A percentile compares a stretch with the other conserved stretches of the same genome.
These are phyloP conservation scores for Byssochlamys sp. DNA, from an alignment of 2,329 filamentous ascomycete genomes.

Conservation along the genomic window DNA sequence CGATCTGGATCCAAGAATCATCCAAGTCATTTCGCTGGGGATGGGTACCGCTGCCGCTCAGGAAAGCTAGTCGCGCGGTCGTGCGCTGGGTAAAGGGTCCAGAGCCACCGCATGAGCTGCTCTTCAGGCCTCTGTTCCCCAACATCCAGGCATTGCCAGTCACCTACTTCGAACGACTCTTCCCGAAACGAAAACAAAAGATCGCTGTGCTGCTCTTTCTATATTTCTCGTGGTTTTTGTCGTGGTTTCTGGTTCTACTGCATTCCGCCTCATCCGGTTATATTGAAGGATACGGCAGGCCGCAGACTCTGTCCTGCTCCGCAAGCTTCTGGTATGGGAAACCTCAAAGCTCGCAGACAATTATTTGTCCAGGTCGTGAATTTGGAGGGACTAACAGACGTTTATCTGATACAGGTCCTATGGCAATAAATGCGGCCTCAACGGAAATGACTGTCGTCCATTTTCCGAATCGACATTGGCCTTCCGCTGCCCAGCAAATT, in stretches of 20 bases:
- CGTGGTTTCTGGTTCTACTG: conserved; percentile 37
- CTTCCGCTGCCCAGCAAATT: conserved; percentile 50
- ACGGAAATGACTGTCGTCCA: conserved; percentile 48
- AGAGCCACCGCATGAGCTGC: conserved; percentile 35
- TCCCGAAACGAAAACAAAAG: conserved; percentile 39
- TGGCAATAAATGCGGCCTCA: conserved; percentile 43
- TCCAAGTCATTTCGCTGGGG: conserved; percentile 39
- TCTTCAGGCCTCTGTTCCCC: conserved; percentile 39
- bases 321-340: conserved; percentile 36
- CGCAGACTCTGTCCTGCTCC: conserved; percentile 36
- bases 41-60: conserved; percentile 39
- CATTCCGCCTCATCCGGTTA: conserved; percentile 38
- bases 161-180: conserved; percentile 33
- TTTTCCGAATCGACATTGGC: conserved; percentile 44
- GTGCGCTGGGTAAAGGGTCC: conserved; percentile 41
- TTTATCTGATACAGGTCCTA: conserved; percentile 20
- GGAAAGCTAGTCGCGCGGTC: conserved; percentile 35
- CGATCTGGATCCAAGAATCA: conserved; percentile 40
- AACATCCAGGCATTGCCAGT: conserved; percentile 39
- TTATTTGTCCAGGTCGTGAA: background rate
- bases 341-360: conserved; percentile 1
- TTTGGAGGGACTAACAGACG: conserved; percentile 1
- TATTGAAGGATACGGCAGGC: conserved; percentile 41
- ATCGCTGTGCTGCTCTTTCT: conserved; percentile 32
- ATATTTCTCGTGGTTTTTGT: conserved; percentile 39